Conservation (phyloP, 257 asterid genomes). For the Salvia splendens region DNA sequence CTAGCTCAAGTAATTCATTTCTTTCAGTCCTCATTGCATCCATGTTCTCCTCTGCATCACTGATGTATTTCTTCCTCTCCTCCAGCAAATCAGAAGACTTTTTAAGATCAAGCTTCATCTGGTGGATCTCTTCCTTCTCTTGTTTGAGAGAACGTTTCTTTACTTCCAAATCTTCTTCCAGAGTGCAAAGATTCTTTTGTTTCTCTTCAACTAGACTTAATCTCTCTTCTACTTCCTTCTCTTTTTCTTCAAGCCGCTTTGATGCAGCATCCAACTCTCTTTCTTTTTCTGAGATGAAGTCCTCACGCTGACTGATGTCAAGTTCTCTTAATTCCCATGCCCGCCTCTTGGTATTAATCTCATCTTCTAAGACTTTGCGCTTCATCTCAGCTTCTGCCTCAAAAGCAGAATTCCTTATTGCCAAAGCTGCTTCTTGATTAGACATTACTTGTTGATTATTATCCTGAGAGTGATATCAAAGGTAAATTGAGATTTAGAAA, state of each 20-base stretch:
- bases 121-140: slow-evolving; percentile 58
- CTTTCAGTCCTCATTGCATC: slow-evolving; percentile 80
- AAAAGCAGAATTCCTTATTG: slow-evolving; percentile 49
- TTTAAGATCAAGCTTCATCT: slow-evolving; percentile 60
- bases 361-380: slow-evolving; percentile 73
- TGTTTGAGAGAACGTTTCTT: slow-evolving; percentile 43
- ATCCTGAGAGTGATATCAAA: slow-evolving; percentile 55
- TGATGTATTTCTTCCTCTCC: slow-evolving; percentile 53
- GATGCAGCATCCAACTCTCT: slow-evolving; percentile 61
- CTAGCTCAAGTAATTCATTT: slow-evolving; percentile 65
- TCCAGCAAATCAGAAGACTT: slow-evolving; percentile 62
- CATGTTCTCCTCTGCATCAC: slow-evolving; percentile 60
- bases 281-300: slow-evolving; percentile 65
- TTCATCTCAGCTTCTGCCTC: slow-evolving; percentile 69
- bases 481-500: slow-evolving; percentile 28
- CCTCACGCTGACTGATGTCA: slow-evolving; percentile 80
- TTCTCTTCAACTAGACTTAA: slow-evolving; percentile 48
- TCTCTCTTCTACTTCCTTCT: slow-evolving; percentile 66
- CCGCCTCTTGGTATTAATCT: slow-evolving; percentile 67
- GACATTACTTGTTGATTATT: slow-evolving; percentile 50
- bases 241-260: slow-evolving; percentile 52
- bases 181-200: slow-evolving; percentile 53
- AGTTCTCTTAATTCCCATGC: slow-evolving; percentile 86
- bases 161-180: slow-evolving; percentile 57
- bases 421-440: slow-evolving; percentile 60